phyloP scores from a whole-genome alignment of 148 eudicot genomes.

The Rhododendron henanense region DNA sequence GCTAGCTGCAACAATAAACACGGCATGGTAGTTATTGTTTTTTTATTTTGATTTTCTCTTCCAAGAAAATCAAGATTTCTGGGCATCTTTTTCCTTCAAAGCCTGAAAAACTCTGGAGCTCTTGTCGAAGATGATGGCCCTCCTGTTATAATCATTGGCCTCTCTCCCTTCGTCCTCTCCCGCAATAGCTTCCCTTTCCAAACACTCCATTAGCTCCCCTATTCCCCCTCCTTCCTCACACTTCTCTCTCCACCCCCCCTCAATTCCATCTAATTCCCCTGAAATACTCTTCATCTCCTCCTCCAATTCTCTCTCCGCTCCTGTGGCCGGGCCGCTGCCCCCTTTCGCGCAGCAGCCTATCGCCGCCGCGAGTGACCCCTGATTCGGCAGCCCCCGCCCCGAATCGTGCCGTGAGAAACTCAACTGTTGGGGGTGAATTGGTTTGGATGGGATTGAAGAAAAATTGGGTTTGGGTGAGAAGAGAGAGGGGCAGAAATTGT shows the following conservation, averaged over 20 bases:
- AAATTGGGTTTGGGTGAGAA: not conserved
- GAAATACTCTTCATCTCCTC: constrained; percentile 14
- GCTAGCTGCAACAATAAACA: not conserved
- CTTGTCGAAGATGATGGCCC: constrained; percentile 65
- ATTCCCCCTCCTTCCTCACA: constrained; percentile 26
- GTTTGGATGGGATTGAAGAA: constrained; percentile 1
- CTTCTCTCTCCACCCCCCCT: constrained; percentile 31
- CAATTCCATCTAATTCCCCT: constrained; percentile 16
- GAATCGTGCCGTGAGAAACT: not conserved
- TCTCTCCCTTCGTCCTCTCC: constrained; percentile 64
- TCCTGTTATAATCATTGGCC: constrained; percentile 58
- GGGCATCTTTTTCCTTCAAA: constrained; percentile 32
- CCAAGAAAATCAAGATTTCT: not conserved
- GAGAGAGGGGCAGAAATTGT: not conserved
- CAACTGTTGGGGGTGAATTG: not conserved
- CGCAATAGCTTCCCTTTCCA: constrained; percentile 82
- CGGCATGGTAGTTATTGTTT: no score
- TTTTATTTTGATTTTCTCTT: not conserved
- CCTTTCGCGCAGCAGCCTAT: constrained; percentile 23
- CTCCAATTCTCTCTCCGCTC: constrained; percentile 27
- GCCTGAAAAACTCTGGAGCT: constrained; percentile 72
- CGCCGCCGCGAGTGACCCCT: not conserved
- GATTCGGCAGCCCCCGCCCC: not conserved
- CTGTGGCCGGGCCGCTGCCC: constrained; percentile 5
- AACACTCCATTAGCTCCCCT: constrained; percentile 63